These are phyloP conservation scores for Penicillium freii DNA, from an alignment of 2,329 filamentous ascomycete genomes.

Conservation along the genomic window DNA sequence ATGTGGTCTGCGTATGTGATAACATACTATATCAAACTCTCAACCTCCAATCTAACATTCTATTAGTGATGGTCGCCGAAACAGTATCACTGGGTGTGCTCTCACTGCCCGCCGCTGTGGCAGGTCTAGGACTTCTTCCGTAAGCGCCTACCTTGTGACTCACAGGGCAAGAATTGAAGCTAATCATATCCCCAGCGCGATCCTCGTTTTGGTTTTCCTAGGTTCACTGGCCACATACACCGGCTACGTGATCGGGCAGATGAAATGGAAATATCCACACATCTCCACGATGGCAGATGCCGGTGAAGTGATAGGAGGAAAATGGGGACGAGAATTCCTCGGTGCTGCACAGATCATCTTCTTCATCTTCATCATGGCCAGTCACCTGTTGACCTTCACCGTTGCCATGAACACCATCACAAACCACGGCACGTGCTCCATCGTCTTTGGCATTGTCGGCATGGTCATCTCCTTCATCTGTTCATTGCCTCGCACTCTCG, in stretches of 20 bases:
- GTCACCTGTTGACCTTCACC: conserved; percentile 68
- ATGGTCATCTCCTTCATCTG: conserved; percentile 58
- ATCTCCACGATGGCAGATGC: conserved; percentile 68
- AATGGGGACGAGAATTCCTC: conserved; percentile 60
- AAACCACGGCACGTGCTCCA: conserved; percentile 60
- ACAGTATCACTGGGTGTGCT: conserved; percentile 58
- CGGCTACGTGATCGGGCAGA: conserved; percentile 60
- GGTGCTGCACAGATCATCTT: conserved; percentile 62
- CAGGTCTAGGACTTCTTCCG: conserved; percentile 54
- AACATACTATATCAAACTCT: background rate
- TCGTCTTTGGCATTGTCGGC: conserved; percentile 62
- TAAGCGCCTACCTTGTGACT: conserved; percentile 24
- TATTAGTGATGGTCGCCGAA: conserved; percentile 56
- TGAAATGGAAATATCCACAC: conserved; percentile 57
- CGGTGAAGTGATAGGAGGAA: conserved; percentile 61
- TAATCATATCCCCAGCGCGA: conserved; percentile 37
- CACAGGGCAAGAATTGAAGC: background rate
- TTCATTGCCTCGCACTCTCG: conserved; percentile 61
- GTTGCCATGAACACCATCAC: conserved; percentile 68
- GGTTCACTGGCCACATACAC: conserved; percentile 60
- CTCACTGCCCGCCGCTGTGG: conserved; percentile 54
- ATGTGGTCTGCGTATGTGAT: conserved; percentile 39
- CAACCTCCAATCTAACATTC: conserved; percentile 1
- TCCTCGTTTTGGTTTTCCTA: conserved; percentile 54
- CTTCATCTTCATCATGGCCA: conserved; percentile 67